Evolutionary conservation across 2,329 filamentous ascomycete genomes (phyloP), one percentile per base, ranked within the genome.

Genomic region (Aspergillus fischeri): DNA sequence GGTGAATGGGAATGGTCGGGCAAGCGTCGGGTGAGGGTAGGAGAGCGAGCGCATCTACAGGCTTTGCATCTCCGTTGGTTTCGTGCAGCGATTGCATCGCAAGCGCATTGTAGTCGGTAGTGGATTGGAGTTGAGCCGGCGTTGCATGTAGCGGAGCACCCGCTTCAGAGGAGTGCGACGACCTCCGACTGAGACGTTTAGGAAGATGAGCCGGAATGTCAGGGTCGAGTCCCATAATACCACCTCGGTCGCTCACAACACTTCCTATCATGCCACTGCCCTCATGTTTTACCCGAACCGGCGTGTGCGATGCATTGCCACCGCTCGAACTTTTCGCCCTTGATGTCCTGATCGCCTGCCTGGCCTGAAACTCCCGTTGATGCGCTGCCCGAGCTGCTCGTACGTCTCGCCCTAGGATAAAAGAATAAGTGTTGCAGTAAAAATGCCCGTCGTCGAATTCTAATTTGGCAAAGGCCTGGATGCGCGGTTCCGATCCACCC

Each of bases 391-490:
- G 74, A 27, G 77, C 78, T 6, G 80, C 80, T 59, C 79, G 77
- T 50, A 83, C 77, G 70, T 87, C 84, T 68, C 85, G 81, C 45
- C 84, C 84, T n/a, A 88, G 75, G 52, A 84, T 80, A 56, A 87
- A 82, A 29, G 82, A 81, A 64, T 83, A 83, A 5, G 83, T 86
- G 61, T 83, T 85, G 73, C 86, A 83, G 67, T 86, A 86, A 68
- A 85, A 87, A 65, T 85, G 83, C 53, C 85, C 84, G 71, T 88
- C 85, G 52, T 83, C 79, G 68, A 88, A 87, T 65, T 83, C 81
- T 49, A 88, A 77, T 67, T 86, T 85, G 44, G 85, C 85, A 70
- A 84, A 87, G 35, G 84, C 85, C 61, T 82, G 79, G 59, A 85
- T 81, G 50, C 73, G 70, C 49, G 75, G 75, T 59, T 77, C 75